These are phyloP conservation scores for Pythium graminicola DNA, from an alignment of 352 stramenopile genomes.

Conservation along the genomic window DNA sequence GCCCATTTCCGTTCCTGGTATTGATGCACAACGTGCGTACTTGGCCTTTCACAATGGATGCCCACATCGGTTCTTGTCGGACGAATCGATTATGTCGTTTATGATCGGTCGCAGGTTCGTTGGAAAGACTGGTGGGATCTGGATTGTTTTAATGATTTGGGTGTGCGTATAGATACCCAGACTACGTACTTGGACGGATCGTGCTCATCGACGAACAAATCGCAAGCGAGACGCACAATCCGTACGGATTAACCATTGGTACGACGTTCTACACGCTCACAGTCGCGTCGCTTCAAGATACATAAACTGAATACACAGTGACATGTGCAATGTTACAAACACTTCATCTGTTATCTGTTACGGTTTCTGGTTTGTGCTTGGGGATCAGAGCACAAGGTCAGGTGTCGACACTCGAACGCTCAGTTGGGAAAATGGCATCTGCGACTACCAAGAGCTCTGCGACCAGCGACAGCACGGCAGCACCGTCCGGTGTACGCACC, in stretches of 20 bases:
- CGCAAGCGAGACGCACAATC: slow-evolving; percentile 74
- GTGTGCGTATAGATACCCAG: slow-evolving; percentile 54
- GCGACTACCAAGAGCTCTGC: neutral
- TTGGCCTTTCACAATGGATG: slow-evolving; percentile 82
- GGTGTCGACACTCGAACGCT: neutral
- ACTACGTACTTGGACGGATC: slow-evolving; percentile 84
- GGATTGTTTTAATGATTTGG: neutral
- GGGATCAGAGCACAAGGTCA: neutral
- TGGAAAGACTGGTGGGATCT: too few species aligned
- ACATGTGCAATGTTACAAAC: slow-evolving; percentile 13
- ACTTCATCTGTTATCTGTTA: slow-evolving; percentile 4
- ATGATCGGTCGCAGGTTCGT: slow-evolving; percentile 74
- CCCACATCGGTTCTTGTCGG: slow-evolving; percentile 79
- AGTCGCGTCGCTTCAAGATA: slow-evolving; percentile 77
- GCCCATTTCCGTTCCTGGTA: slow-evolving; percentile 72
- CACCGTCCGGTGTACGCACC: slow-evolving; percentile 12
- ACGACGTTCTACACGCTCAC: slow-evolving; percentile 86
- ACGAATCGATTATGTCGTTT: slow-evolving; percentile 86
- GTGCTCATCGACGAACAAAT: slow-evolving; percentile 84
- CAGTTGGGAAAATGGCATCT: neutral
- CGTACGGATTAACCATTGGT: slow-evolving; percentile 64
- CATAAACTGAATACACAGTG: slow-evolving; percentile 31
- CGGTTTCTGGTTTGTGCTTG: neutral
- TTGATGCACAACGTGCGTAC: slow-evolving; percentile 72
- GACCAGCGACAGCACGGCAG: neutral